phyloP scores from a whole-genome alignment of 352 stramenopile genomes.

The Blastocystis sp. region DNA sequence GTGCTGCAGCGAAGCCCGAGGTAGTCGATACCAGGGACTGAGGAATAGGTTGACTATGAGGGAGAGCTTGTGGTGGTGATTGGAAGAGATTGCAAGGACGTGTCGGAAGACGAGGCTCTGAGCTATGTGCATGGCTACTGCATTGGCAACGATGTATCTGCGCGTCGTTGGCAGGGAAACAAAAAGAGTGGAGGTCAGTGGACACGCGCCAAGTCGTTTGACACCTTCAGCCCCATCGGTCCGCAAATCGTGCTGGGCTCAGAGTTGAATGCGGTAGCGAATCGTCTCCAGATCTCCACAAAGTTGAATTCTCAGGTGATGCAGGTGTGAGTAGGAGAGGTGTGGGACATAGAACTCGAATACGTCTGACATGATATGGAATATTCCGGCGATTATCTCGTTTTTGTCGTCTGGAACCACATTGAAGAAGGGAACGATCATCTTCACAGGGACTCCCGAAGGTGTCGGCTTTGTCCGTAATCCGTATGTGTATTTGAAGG shows the following conservation, averaged over 20 bases:
- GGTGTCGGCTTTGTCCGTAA: conserved; percentile 77
- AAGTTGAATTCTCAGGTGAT: conserved; percentile 76
- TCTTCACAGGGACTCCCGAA: conserved; percentile 81
- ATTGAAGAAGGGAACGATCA: conserved; percentile 77
- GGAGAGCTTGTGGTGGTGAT: conserved; percentile 81
- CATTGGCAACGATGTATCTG: conserved; percentile 72
- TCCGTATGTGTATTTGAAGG: conserved; percentile 75
- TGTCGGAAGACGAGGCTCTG: conserved; percentile 75
- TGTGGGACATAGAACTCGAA: conserved; percentile 70
- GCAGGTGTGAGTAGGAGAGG: conserved; percentile 65
- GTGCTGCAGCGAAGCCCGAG: conserved; percentile 35
- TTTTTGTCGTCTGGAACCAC: conserved; percentile 81
- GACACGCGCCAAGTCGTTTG: conserved; percentile 79
- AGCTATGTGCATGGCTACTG: conserved; percentile 80
- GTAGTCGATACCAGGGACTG: conserved; percentile 63
- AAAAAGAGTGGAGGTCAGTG: conserved; percentile 79
- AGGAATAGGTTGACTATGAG: conserved; percentile 79
- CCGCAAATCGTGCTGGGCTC: conserved; percentile 75
- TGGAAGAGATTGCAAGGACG: conserved; percentile 74
- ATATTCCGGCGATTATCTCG: conserved; percentile 77
- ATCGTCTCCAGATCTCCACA: conserved; percentile 74
- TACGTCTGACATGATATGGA: conserved; percentile 83
- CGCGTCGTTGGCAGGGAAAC: conserved; percentile 76
- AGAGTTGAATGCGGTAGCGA: conserved; percentile 55
- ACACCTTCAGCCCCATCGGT: conserved; percentile 81